phyloP scores from a whole-genome alignment of 331 rosid species.

The Pyracantha coccinea region DNA sequence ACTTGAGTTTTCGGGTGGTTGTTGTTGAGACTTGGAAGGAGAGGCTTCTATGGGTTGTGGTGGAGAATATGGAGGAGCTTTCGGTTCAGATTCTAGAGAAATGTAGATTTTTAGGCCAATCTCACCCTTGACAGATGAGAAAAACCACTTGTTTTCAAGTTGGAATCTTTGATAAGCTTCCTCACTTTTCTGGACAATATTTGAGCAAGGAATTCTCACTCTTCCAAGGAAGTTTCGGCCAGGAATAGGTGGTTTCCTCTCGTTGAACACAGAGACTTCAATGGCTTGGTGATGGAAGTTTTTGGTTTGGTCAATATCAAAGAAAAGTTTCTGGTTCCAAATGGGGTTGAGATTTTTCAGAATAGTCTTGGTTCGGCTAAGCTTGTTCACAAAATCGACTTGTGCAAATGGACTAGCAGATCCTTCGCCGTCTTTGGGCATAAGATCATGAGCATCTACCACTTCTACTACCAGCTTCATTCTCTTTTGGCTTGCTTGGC shows the following conservation, averaged over 20 bases:
- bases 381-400: constrained; percentile 51
- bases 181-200: constrained; percentile 49
- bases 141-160: constrained; percentile 47
- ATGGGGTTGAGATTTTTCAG: constrained; percentile 58
- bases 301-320: constrained; percentile 31
- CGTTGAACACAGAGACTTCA: constrained; percentile 42
- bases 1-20: neutral
- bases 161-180: constrained; percentile 54
- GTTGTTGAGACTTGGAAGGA: constrained; percentile 21
- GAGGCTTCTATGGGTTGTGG: constrained; percentile 9
- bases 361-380: constrained; percentile 42
- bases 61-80: neutral
- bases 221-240: constrained; percentile 47
- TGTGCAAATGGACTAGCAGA: constrained; percentile 52
- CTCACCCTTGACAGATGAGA: constrained; percentile 64
- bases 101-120: constrained; percentile 60
- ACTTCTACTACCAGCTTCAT: constrained; percentile 58
- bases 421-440: constrained; percentile 65
- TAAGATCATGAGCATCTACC: constrained; percentile 61
- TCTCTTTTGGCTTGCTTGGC: constrained; percentile 16
- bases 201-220: constrained; percentile 59
- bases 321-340: constrained; percentile 49
- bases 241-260: constrained; percentile 28
- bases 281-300: constrained; percentile 30
- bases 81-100: constrained; percentile 27